Conservation (phyloP, 805 yeast genomes). For the Candida sakaeoensis region DNA sequence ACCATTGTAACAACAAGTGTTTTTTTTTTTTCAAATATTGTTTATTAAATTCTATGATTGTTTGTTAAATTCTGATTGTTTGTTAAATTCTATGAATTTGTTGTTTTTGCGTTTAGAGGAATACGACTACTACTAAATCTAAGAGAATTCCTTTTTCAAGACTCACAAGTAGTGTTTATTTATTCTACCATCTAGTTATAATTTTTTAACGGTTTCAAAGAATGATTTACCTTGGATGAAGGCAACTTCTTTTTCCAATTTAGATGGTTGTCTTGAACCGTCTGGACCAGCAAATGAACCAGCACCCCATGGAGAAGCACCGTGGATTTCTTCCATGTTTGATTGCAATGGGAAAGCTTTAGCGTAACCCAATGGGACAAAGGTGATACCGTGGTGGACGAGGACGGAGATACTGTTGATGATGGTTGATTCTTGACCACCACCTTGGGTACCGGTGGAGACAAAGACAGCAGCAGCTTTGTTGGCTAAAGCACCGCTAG, state of each 20-base stretch:
- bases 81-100: no score
- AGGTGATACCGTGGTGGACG: conserved; percentile 75
- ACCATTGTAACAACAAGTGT: no score
- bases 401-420: conserved; percentile 55
- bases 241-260: conserved; percentile 63
- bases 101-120: no score
- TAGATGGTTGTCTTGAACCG: conserved; percentile 67
- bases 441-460: conserved; percentile 69
- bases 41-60: no score
- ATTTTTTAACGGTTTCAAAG: conserved; percentile 19
- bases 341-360: conserved; percentile 52
- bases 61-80: no score
- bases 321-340: conserved; percentile 64
- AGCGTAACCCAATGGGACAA: conserved; percentile 73
- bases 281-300: conserved; percentile 74
- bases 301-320: conserved; percentile 86
- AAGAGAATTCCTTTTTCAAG: no score
- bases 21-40: no score
- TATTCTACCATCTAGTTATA: conserved; percentile 7
- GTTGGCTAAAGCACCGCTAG: conserved; percentile 62
- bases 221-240: conserved; percentile 65
- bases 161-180: no score
- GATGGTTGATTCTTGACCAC: conserved; percentile 76
- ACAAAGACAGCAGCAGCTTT: conserved; percentile 72
- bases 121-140: no score